These are phyloP conservation scores for Leucosporidium scottii DNA, from an alignment of 768 basidiomycete species.

Conservation along the genomic window DNA sequence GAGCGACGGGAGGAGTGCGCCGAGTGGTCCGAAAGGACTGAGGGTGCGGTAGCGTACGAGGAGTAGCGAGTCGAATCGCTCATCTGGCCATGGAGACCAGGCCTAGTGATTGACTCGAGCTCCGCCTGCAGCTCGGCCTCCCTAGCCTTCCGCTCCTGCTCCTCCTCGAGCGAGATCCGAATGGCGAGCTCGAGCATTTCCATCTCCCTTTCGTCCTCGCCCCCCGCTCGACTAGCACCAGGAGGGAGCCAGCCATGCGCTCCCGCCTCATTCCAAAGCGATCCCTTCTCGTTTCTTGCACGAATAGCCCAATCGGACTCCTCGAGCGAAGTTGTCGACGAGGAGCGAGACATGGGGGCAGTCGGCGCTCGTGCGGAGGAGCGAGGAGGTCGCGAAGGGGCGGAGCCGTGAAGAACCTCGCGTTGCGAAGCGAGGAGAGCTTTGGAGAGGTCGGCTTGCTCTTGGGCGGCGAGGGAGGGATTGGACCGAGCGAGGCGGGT, in stretches of 20 bases:
- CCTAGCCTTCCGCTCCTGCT: conserved; percentile 1
- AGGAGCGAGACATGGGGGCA: background rate
- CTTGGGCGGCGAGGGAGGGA: background rate
- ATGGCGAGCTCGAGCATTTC: conserved; percentile 26
- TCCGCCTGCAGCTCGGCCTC: conserved; percentile 11
- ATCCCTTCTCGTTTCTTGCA: background rate
- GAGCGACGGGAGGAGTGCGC: too few species aligned
- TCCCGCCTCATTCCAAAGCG: background rate
- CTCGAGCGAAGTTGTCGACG: conserved; percentile 5
- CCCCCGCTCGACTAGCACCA: conserved; percentile 10
- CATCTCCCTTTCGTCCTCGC: conserved; percentile 23
- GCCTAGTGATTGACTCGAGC: background rate
- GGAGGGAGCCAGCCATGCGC: conserved; percentile 16
- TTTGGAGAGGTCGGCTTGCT: conserved; percentile 4
- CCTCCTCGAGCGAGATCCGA: conserved; percentile 25
- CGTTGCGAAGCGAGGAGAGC: conserved; percentile 5
- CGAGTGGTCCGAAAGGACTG: too few species aligned
- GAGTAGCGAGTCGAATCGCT: too few species aligned
- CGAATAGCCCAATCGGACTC: background rate
- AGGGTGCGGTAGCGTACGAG: too few species aligned
- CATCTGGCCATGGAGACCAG: too few species aligned
- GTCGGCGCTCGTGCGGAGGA: background rate
- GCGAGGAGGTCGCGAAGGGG: background rate
- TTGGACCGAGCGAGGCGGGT: background rate
- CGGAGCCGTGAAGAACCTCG: too few species aligned